Evolutionary conservation across 306 rosid genomes (phyloP).

Genomic region (Begonia fuchsioides): DNA sequence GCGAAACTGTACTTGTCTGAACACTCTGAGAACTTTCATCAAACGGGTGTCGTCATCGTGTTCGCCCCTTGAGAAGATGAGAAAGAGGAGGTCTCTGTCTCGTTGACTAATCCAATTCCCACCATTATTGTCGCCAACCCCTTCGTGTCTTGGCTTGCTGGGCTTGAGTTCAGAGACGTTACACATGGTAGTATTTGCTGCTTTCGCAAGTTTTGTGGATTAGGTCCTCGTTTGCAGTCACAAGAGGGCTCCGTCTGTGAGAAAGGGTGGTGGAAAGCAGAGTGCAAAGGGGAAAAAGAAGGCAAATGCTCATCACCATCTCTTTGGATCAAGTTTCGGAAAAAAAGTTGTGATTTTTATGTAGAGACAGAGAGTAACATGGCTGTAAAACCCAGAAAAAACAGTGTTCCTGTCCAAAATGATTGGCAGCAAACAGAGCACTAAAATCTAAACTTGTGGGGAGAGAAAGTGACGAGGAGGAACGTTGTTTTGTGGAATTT

Average conservation of each 20-base stretch:
- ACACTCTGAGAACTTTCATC: conserved; percentile 53
- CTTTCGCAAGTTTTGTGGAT: conserved; percentile 58
- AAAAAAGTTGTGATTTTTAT: too few relatives aligned
- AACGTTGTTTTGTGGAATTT: too few relatives aligned
- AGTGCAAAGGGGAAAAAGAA: conserved; percentile 19
- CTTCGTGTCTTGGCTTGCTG: conserved; percentile 38
- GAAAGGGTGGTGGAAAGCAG: conserved; percentile 5
- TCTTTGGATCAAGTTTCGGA: neutral
- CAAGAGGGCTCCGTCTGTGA: conserved; percentile 8
- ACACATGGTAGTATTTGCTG: conserved; percentile 63
- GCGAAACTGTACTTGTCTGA: conserved; percentile 53
- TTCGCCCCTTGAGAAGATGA: conserved; percentile 41
- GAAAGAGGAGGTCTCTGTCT: conserved; percentile 57
- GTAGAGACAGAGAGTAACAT: too few relatives aligned
- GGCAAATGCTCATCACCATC: conserved; percentile 20
- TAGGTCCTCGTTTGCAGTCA: conserved; percentile 35
- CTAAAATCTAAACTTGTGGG: too few relatives aligned
- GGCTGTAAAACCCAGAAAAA: too few relatives aligned
- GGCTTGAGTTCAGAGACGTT: conserved; percentile 52
- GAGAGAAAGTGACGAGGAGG: too few relatives aligned
- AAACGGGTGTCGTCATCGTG: conserved; percentile 12
- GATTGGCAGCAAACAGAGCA: too few relatives aligned
- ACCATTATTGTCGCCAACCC: conserved; percentile 60
- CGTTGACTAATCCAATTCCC: conserved; percentile 44
- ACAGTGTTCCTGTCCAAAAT: too few relatives aligned